A percentile compares a stretch with the other conserved stretches of the same genome.
Conservation (phyloP, 1,139 yeast species). For the Suhomyces ambrosiae region DNA sequence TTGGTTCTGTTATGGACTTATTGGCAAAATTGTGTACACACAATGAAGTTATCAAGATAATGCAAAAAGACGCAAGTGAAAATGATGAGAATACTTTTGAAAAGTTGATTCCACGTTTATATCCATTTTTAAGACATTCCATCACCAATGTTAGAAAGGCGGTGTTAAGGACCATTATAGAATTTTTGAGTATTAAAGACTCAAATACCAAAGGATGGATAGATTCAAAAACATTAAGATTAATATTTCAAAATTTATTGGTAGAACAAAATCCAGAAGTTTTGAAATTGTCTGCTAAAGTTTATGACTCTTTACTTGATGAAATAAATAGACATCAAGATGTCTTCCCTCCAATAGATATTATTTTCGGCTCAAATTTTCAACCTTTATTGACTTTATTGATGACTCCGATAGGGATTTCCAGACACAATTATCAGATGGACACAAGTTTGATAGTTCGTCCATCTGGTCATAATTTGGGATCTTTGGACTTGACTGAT, state of each 20-base stretch:
- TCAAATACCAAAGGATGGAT: slow-evolving; percentile 74
- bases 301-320: slow-evolving; percentile 59
- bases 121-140: slow-evolving; percentile 92
- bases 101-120: slow-evolving; percentile 82
- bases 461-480: slow-evolving; percentile 70
- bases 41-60: slow-evolving; percentile 70
- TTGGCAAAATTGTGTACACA: slow-evolving; percentile 86
- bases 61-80: slow-evolving; percentile 60
- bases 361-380: slow-evolving; percentile 53
- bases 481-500: slow-evolving; percentile 27
- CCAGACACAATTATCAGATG: slow-evolving; percentile 87
- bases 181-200: slow-evolving; percentile 74
- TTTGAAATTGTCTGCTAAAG: slow-evolving; percentile 59
- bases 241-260: slow-evolving; percentile 81
- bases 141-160: slow-evolving; percentile 90
- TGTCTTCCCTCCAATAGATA: slow-evolving; percentile 42
- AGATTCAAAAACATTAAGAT: slow-evolving; percentile 67
- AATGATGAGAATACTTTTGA: slow-evolving; percentile 59
- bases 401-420: slow-evolving; percentile 94
- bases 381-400: slow-evolving; percentile 67
- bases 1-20: slow-evolving; percentile 95
- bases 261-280: slow-evolving; percentile 87
- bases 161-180: slow-evolving; percentile 76
- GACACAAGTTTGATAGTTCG: slow-evolving; percentile 69
- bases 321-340: slow-evolving; percentile 39